Evolutionary conservation across 345 rosid species (phyloP).

Genomic region (Laguncularia racemosa): DNA sequence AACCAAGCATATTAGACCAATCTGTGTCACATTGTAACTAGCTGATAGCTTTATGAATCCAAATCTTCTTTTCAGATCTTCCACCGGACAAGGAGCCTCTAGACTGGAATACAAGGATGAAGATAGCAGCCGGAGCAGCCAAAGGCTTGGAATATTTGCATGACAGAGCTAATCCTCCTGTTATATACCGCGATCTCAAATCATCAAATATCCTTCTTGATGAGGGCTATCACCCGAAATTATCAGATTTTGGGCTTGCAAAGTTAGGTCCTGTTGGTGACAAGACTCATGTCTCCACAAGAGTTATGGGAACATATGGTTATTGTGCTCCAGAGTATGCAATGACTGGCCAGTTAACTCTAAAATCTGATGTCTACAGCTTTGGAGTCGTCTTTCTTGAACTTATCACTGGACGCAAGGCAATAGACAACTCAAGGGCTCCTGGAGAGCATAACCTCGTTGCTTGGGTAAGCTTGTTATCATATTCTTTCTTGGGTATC

Average conservation of each 20-base stretch:
- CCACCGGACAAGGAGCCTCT: conserved; percentile 73
- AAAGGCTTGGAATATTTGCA: conserved; percentile 95
- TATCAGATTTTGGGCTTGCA: conserved; percentile 96
- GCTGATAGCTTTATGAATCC: not conserved
- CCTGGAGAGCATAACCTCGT: conserved; percentile 94
- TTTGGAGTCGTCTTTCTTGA: conserved; percentile 98
- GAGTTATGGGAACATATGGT: conserved; percentile 99
- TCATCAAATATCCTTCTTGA: conserved; percentile 95
- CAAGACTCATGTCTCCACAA: conserved; percentile 95
- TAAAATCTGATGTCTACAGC: conserved; percentile 94
- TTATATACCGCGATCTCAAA: conserved; percentile 88
- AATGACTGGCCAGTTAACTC: conserved; percentile 96
- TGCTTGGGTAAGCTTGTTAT: conserved; percentile 65
- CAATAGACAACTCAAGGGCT: conserved; percentile 72
- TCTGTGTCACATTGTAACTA: too few species aligned
- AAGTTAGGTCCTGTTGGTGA: conserved; percentile 98
- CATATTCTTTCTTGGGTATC: too few species aligned
- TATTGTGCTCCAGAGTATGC: conserved; percentile 99
- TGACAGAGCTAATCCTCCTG: conserved; percentile 96
- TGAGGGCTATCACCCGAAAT: conserved; percentile 83
- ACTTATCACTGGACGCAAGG: conserved; percentile 94
- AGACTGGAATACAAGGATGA: conserved; percentile 98
- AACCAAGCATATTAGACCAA: too few species aligned
- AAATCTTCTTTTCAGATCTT: conserved; percentile 46
- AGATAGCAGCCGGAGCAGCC: conserved; percentile 98